phyloP scores from a whole-genome alignment of 2,329 filamentous ascomycete genomes.

The Cryphonectria parasitica region DNA sequence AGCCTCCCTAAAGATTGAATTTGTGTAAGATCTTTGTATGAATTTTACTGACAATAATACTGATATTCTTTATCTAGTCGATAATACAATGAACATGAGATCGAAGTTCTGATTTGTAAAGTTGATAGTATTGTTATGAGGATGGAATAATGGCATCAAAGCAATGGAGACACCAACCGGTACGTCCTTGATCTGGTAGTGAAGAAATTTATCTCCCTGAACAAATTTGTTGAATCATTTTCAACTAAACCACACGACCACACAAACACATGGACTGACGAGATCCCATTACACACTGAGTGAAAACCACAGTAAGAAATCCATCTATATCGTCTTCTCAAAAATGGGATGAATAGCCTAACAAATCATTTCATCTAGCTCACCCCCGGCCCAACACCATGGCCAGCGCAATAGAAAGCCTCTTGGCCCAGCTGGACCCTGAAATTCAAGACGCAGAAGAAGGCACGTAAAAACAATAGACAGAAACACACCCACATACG shows the following conservation, averaged over 20 bases:
- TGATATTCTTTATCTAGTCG: no score
- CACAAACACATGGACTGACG: neutral
- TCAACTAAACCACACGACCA: neutral
- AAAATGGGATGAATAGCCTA: neutral
- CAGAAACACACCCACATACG: neutral
- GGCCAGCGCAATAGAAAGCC: constrained; percentile 24
- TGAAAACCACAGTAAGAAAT: neutral
- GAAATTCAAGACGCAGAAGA: constrained; percentile 55
- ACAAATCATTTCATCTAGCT: neutral
- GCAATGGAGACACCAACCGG: neutral
- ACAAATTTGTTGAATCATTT: neutral
- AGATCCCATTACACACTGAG: neutral
- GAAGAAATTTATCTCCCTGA: neutral
- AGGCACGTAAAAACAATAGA: constrained; percentile 38
- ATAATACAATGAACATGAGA: no score
- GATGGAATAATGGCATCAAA: neutral
- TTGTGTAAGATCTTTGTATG: no score
- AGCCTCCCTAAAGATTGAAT: no score
- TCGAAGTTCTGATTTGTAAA: neutral
- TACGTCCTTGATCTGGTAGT: neutral
- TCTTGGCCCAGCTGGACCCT: constrained; percentile 43
- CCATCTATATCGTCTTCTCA: neutral
- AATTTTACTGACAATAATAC: no score
- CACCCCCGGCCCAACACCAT: neutral
- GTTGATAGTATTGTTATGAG: neutral